Percentiles rank a stretch among this genome's conserved stretches.
Conservation (phyloP, 176 grass and related monocot species). For the Dendrocalamus sinicus region DNA sequence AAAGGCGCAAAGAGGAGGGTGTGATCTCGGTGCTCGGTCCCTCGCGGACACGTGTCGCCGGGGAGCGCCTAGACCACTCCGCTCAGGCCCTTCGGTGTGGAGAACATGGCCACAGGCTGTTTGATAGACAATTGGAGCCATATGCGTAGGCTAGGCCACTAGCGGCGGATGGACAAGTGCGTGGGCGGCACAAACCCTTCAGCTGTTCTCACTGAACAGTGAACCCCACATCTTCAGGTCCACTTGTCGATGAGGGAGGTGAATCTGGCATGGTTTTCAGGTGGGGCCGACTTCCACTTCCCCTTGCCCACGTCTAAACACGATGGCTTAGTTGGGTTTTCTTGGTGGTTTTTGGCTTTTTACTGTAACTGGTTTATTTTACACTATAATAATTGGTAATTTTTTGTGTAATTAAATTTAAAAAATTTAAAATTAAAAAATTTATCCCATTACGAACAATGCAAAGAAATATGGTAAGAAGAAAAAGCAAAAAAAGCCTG, state of each 20-base stretch:
- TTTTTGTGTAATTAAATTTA: no score
- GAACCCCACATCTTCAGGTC: not conserved
- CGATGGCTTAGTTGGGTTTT: not conserved
- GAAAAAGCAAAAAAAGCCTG: no score
- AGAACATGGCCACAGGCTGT: not conserved
- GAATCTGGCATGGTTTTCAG: not conserved
- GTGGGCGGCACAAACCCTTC: not conserved
- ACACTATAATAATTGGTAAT: no score
- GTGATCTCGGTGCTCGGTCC: not conserved
- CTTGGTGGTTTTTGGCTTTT: no score
- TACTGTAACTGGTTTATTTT: no score
- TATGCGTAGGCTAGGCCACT: constrained; percentile 6
- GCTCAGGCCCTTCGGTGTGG: not conserved
- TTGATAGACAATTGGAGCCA: not conserved
- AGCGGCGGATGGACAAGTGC: not conserved
- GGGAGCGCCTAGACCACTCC: not conserved
- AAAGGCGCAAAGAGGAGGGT: not conserved
- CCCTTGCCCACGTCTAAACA: not conserved
- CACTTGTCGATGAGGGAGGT: not conserved
- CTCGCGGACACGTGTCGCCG: not conserved
- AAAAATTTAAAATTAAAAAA: no score
- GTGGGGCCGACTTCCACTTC: not conserved
- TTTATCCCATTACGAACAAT: no score
- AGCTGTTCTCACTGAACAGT: accelerated
- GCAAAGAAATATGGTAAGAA: no score